These are phyloP conservation scores for Wallacemonas sp. DNA, from an alignment of 208 protist species.

Conservation along the genomic window DNA sequence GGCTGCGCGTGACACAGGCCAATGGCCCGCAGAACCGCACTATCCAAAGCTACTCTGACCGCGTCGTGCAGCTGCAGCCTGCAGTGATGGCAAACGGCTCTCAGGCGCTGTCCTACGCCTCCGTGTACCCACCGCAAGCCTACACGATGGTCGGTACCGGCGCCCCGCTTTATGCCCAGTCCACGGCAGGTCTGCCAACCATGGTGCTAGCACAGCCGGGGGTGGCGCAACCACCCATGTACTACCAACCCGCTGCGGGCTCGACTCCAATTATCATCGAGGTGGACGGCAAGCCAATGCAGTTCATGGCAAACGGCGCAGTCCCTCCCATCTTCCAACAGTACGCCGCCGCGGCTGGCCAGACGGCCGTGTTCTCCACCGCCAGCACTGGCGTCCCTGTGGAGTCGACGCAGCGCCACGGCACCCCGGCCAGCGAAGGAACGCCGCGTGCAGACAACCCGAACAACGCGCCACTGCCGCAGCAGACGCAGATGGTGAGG, in stretches of 20 bases:
- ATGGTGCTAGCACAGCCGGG: conserved; percentile 16
- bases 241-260: conserved; percentile 2
- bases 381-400: neutral
- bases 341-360: neutral
- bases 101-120: neutral
- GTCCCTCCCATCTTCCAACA: conserved; percentile 12
- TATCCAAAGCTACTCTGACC: conserved; percentile 11
- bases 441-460: neutral
- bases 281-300: conserved; percentile 22
- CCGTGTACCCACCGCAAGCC: conserved; percentile 1
- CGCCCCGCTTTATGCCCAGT: conserved; percentile 13
- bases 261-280: conserved; percentile 17
- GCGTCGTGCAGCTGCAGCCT: conserved; percentile 24
- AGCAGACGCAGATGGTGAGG: conserved; percentile 9
- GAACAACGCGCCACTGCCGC: conserved; percentile 1
- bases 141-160: conserved; percentile 27
- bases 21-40: conserved; percentile 35
- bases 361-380: neutral
- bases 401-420: neutral
- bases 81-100: neutral
- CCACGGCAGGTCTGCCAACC: conserved; percentile 6
- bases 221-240: neutral
- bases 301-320: conserved; percentile 14
- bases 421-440: neutral
- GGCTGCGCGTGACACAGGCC: conserved; percentile 53